Evolutionary conservation across 306 rosid species (phyloP), one percentile per base, ranked within the genome.

Genomic region (Sesbania bispinosa): DNA sequence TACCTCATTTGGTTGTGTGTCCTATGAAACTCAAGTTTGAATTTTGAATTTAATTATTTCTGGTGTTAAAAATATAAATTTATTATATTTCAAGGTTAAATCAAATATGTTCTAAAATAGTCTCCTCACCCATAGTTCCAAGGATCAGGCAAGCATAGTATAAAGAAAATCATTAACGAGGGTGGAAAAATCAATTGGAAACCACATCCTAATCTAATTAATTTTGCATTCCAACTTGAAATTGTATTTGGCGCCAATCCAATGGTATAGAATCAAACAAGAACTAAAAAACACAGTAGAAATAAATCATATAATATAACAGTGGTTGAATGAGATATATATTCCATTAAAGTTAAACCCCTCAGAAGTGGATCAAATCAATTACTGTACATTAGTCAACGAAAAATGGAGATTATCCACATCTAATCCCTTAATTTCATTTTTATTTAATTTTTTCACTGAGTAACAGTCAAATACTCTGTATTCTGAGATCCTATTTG

Each of bases 381-480:
- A 50, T 33, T 4, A 51, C 74, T 73, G 57, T 72, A 67, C 75
- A 73, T 2, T 10, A 30, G 42, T 18, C 3, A 4, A 53, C 1
- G 39, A 55, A 32, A 53, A 50, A 63, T 1, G 10, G 14, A 47
- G n/a, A n/a, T 27, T 45, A 24, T 55, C 55, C 29, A 54, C 32
- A 18, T 3, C 30, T 46, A 27, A 21, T 41, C 9, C 46, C 39
- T 1, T 42, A 14, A 27, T 60, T 18, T 35, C 16, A 16, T 23
- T 26, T 41, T 29, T 39, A 8, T 7, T 8, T 39, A 23, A 1
- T 1, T 13, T 10, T 32, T 30, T 43, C 11, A 10, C 4, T 1
- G 42, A 7, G 62, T 6, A 32, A 69, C 59, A 3, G 83, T 62
- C 64, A 52, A 21, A 57, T 7, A 21, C 68, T 72, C 41, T 33